Percentiles rank a stretch among this genome's conserved stretches.
Conservation (phyloP, 345 rosid species). For the Pistacia vera region DNA sequence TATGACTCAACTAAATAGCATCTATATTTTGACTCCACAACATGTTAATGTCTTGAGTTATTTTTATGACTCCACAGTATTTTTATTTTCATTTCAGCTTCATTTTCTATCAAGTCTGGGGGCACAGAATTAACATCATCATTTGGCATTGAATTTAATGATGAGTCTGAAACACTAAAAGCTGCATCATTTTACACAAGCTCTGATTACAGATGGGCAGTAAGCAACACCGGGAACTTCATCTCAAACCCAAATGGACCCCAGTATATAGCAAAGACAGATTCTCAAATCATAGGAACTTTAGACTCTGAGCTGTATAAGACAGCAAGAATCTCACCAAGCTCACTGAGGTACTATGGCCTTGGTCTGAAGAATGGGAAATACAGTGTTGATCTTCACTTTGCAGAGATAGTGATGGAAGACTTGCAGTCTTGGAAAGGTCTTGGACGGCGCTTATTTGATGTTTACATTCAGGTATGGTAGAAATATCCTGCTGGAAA, state of each 20-base stretch:
- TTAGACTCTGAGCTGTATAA: conserved; percentile 55
- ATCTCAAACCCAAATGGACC: conserved; percentile 47
- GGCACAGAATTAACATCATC: conserved; percentile 47
- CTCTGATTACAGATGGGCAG: conserved; percentile 45
- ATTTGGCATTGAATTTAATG: conserved; percentile 40
- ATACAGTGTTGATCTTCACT: conserved; percentile 51
- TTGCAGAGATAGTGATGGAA: conserved; percentile 57
- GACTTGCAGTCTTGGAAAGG: conserved; percentile 52
- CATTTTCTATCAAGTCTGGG: conserved; percentile 59
- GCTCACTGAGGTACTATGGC: conserved; percentile 57
- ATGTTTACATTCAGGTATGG: conserved; percentile 53
- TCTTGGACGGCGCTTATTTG: conserved; percentile 55
- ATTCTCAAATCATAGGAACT: conserved; percentile 47
- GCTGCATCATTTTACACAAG: conserved; percentile 46
- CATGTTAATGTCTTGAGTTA: not conserved
- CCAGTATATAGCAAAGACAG: conserved; percentile 34
- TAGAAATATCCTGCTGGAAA: not conserved
- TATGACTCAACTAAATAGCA: too few species aligned
- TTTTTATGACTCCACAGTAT: not conserved
- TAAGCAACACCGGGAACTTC: conserved; percentile 49
- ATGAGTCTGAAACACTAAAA: conserved; percentile 41
- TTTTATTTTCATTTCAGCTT: conserved; percentile 36
- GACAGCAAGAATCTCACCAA: conserved; percentile 53
- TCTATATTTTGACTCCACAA: not conserved
- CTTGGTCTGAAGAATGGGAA: conserved; percentile 49